Percentiles rank a stretch among this genome's conserved stretches.
Conservation (phyloP, 2,329 filamentous ascomycete genomes). For the Pyrenophora seminiperda region DNA sequence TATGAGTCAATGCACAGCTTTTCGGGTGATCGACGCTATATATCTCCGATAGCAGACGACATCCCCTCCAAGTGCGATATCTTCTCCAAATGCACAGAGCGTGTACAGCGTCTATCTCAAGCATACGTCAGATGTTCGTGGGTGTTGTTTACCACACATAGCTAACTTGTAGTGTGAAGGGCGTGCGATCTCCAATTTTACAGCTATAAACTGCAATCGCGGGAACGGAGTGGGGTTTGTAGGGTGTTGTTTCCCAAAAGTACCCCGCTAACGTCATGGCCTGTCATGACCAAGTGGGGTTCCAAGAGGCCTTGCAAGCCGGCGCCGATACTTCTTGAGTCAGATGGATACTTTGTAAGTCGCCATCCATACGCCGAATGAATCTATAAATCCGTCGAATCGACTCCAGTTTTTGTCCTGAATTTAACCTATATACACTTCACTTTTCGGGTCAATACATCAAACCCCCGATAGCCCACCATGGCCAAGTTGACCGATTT, state of each 20-base stretch:
- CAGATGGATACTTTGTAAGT: not conserved
- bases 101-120: constrained; percentile 9
- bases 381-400: not conserved
- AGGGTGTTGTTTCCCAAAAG: too few relatives aligned
- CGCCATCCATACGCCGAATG: not conserved
- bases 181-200: constrained; percentile 11
- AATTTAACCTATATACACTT: not conserved
- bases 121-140: not conserved
- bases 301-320: not conserved
- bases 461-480: not conserved
- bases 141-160: not conserved
- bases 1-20: not conserved
- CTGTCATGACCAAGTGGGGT: constrained; percentile 16
- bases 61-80: not conserved
- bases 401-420: not conserved
- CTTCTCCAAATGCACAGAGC: not conserved
- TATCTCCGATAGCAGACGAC: not conserved
- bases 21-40: too few relatives aligned
- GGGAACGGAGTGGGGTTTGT: too few relatives aligned
- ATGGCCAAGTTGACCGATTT: constrained; percentile 50
- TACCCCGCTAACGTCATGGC: not conserved
- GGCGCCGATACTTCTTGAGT: not conserved
- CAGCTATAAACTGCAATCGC: constrained; percentile 10
- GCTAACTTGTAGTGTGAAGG: constrained; percentile 15
- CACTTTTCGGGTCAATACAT: not conserved